Percentiles rank a stretch among this genome's conserved stretches.
Conservation (phyloP, 192 early-diverging fungal species). For the Radiomyces spectabilis region DNA sequence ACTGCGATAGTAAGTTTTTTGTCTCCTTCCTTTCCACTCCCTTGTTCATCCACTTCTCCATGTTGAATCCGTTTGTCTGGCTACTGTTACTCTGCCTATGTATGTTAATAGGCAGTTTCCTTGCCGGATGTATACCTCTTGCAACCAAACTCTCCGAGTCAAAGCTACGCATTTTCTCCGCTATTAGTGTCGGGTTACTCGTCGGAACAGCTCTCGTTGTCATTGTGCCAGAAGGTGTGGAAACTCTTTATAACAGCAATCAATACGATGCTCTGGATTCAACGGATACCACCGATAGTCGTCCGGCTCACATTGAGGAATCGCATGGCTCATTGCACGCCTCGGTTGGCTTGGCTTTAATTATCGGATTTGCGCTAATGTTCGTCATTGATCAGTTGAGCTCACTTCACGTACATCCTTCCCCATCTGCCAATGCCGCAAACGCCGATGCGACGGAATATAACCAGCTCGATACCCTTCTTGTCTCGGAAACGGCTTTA, state of each 20-base stretch:
- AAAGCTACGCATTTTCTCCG: constrained; percentile 65
- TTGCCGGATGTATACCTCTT: constrained; percentile 80
- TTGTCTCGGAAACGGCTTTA: no score
- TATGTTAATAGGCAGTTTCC: constrained; percentile 83
- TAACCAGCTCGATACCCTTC: no score
- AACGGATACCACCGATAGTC: neutral
- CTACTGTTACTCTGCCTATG: constrained; percentile 55
- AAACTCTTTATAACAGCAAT: constrained; percentile 62
- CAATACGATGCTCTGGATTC: neutral
- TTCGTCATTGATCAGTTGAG: constrained; percentile 75
- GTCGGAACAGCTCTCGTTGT: constrained; percentile 90
- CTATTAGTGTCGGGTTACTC: constrained; percentile 83
- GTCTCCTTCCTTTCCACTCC: neutral
- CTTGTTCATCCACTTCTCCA: neutral
- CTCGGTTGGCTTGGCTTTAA: constrained; percentile 63
- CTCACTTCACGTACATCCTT: constrained; percentile 18
- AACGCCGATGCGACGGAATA: neutral
- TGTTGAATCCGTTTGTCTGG: constrained; percentile 45
- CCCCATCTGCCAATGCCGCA: neutral
- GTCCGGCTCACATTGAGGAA: neutral
- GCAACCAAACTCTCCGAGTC: constrained; percentile 69
- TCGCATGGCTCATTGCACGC: no score
- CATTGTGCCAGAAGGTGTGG: constrained; percentile 91
- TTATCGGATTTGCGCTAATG: constrained; percentile 83
- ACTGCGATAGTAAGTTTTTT: neutral